A percentile compares a stretch with the other conserved stretches of the same genome.
Conservation (phyloP, 129 eudicot species). For the Flaveria brownii region DNA sequence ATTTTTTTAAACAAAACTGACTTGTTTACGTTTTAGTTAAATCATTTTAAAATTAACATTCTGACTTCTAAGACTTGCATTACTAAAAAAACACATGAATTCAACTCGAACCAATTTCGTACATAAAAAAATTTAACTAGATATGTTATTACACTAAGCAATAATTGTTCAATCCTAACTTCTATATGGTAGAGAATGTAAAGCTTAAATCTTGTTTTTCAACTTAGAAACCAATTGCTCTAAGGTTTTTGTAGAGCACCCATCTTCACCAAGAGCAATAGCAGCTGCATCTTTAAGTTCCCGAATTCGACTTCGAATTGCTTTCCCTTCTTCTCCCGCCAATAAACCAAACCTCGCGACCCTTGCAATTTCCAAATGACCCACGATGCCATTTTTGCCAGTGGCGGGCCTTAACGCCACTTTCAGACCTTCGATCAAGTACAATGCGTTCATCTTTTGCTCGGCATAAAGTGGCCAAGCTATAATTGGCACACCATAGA, state of each 20-base stretch:
- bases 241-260: conserved; percentile 47
- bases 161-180: not conserved
- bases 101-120: not conserved
- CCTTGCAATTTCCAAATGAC: conserved; percentile 39
- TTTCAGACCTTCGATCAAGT: conserved; percentile 44
- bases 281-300: conserved; percentile 50
- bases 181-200: not conserved
- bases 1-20: not conserved
- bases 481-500: conserved; percentile 49
- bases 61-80: not conserved
- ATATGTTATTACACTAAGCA: conserved; percentile 12
- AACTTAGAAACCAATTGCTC: conserved; percentile 42
- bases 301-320: conserved; percentile 32
- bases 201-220: conserved; percentile 31
- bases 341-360: conserved; percentile 44
- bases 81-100: not conserved
- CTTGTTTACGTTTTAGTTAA: not conserved
- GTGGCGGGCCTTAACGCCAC: conserved; percentile 43
- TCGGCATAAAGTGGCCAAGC: conserved; percentile 71
- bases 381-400: conserved; percentile 46
- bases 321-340: conserved; percentile 60
- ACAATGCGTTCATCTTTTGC: conserved; percentile 61
- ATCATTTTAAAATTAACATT: not conserved
- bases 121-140: not conserved
- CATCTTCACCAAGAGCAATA: conserved; percentile 38